A percentile compares a stretch with the other conserved stretches of the same genome.
These are phyloP conservation scores for Tulasnella sp. DNA, from an alignment of 768 basidiomycete species.

Conservation along the genomic window DNA sequence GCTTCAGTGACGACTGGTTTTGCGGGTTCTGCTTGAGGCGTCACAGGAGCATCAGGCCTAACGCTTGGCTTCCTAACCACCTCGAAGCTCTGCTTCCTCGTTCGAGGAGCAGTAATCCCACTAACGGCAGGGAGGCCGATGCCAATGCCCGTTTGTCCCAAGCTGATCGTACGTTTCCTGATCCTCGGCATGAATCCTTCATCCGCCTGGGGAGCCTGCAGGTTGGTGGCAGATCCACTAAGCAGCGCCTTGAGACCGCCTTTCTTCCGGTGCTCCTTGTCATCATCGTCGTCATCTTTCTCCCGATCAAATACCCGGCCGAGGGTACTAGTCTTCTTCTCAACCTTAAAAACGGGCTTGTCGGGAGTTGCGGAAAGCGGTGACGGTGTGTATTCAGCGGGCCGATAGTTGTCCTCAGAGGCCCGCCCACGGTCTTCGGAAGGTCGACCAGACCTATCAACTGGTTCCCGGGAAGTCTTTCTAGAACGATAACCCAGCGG, in stretches of 20 bases:
- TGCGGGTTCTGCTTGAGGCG: not conserved
- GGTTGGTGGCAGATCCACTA: not conserved
- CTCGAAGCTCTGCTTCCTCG: constrained; percentile 2
- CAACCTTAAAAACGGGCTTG: not conserved
- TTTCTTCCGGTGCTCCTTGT: not conserved
- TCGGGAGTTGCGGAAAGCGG: not conserved
- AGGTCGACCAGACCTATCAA: not conserved
- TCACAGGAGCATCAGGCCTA: not conserved
- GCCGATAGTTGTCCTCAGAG: not conserved
- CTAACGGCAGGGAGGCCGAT: not conserved
- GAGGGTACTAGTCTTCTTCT: not conserved
- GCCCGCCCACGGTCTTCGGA: not conserved
- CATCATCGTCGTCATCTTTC: not conserved
- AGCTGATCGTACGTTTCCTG: constrained; percentile 3
- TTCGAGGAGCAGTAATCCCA: not conserved
- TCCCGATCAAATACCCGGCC: not conserved
- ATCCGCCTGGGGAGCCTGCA: not conserved
- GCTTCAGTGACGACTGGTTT: not conserved
- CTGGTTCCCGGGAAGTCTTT: not conserved
- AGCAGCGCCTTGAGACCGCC: not conserved
- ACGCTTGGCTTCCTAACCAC: constrained; percentile 1
- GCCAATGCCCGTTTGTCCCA: constrained; percentile 4
- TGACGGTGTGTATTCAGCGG: not conserved
- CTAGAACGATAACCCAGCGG: not conserved
- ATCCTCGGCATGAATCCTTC: not conserved